phyloP scores from a whole-genome alignment of 1,284 basidiomycete species.

The Sparassis latifolia region DNA sequence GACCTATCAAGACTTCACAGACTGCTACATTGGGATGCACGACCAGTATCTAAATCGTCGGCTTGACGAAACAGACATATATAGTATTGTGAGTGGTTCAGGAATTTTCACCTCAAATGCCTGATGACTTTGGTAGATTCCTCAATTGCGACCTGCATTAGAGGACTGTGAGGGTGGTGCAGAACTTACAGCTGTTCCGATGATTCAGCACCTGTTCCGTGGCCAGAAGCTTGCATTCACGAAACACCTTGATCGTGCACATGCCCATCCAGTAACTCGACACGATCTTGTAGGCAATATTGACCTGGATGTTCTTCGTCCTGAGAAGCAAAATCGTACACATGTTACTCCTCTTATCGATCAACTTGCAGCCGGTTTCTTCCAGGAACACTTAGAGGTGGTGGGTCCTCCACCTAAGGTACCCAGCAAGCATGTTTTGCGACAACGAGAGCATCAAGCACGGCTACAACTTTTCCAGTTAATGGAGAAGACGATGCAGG shows the following conservation, averaged over 20 bases:
- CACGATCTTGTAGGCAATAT: slow-evolving; percentile 28
- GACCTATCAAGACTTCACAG: slow-evolving; percentile 9
- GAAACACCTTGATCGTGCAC: background rate
- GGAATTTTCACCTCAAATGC: background rate
- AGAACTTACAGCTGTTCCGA: background rate
- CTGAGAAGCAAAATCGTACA: slow-evolving; percentile 47
- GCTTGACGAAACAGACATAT: slow-evolving; percentile 5
- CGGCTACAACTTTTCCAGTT: slow-evolving; percentile 7
- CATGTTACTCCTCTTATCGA: slow-evolving; percentile 56
- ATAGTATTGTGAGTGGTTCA: slow-evolving; percentile 9
- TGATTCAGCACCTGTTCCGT: background rate
- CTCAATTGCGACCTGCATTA: slow-evolving; percentile 1
- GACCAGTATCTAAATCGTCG: slow-evolving; percentile 8
- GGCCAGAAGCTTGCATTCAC: background rate
- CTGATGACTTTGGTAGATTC: slow-evolving; percentile 2
- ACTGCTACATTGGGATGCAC: slow-evolving; percentile 6
- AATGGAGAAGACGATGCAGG: slow-evolving; percentile 3
- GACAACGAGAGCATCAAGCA: slow-evolving; percentile 5
- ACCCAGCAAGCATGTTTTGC: slow-evolving; percentile 9
- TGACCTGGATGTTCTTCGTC: slow-evolving; percentile 47
- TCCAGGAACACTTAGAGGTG: slow-evolving; percentile 46
- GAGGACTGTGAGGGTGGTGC: background rate
- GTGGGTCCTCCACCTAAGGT: slow-evolving; percentile 35
- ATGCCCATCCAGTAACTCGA: background rate
- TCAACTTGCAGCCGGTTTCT: slow-evolving; percentile 39